Evolutionary conservation across 352 stramenopile genomes (phyloP), one percentile per base, ranked within the genome.

Genomic region (Thalassiosira hispida): DNA sequence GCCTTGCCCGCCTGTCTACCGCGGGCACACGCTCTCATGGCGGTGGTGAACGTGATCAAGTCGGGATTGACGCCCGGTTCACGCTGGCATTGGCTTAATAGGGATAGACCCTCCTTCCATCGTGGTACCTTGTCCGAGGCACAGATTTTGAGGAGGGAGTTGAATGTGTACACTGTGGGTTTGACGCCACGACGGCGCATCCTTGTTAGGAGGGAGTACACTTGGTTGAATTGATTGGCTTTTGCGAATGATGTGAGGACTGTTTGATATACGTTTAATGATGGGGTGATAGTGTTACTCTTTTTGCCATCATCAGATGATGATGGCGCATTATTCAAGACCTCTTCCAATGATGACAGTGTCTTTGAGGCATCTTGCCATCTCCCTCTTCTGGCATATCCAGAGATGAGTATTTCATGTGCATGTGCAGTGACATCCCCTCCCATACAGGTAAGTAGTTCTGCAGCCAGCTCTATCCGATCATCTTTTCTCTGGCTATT

Each of bases 1-100:
- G 88, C 88, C 55, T 81, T 76, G 31, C 78, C 62, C 0, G 78
- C 77, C 51, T 88, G 79, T 16, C 77, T 57, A 9, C 67, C 85
- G 49, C 78, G 86, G 27, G 83, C 68, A 69, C 88, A 93, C n/a
- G 86, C 88, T 77, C 35, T 75, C 55, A 92, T 90, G 12, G 83
- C 80, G 33, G 85, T 88, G 18, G 87, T 92, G 53, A 87, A 93
- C 12, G 86, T 91, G 25, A 91, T 86, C 47, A 92, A 84, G 68
- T 92, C 85, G 9, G 88, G 85, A 49, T 68, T 53, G n/a, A 92
- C 62, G 7, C 78, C 81, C 2, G 81, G 76, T 64, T 91, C 84
- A 7, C 79, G 40, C 44, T 84, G 69, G 55, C 85, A 92, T 53
- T 90, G 69, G 68, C 89, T 85, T 1, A 93, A 69, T 12, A 92